Base-by-base conservation (phyloP, 805 yeast species). In the Candida peoriensis region DNA sequence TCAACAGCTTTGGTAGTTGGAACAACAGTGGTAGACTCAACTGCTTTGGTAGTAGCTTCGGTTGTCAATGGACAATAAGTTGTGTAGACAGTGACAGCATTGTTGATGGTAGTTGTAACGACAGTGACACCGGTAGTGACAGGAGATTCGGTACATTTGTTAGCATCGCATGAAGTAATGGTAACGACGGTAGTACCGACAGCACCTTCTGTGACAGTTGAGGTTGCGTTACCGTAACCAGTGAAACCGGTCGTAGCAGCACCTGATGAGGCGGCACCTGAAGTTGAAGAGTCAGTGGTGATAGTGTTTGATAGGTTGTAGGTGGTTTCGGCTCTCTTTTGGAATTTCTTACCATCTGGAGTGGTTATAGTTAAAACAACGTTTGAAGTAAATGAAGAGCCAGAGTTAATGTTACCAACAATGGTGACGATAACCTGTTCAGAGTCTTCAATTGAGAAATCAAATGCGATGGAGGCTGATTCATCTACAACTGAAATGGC, bases 101-200 rank as follows among this genome's bases (percentile, higher is more conserved):
- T 34, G 18, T 22, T 37, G 15, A 20, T n/a, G 20, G 41, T 20
- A 22, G 57, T 31, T 32, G 55, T 42, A 19, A 59, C 42, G 24
- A 42, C 36, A 23, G 53, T 39, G 32, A 47, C 44, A 24, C 35
- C 42, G 24, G 48, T 39, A 26, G 44, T 33, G 36, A 36, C 44
- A 26, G 44, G 20, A 16, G 30, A 15, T 34, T 29, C 36, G 13
- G 36, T 9, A 19, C 40, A 34, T 24, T 44, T 50, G 48, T 57
- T 48, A 21, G 48, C 52, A 31, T 45, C 50, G 34, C 42, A 38
- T 24, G 47, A 33, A 27, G 44, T 33, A 27, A 36, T 32, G 29
- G 44, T 32, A 15, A 29, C 31, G 19, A 45, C 47, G 39, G 58
- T 46, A 30, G 45, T 35, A n/a, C n/a, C n/a, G n/a, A n/a, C n/a